These are phyloP conservation scores for Pestalotiopsis sp. DNA, from an alignment of 2,329 filamentous ascomycete genomes.

Conservation along the genomic window DNA sequence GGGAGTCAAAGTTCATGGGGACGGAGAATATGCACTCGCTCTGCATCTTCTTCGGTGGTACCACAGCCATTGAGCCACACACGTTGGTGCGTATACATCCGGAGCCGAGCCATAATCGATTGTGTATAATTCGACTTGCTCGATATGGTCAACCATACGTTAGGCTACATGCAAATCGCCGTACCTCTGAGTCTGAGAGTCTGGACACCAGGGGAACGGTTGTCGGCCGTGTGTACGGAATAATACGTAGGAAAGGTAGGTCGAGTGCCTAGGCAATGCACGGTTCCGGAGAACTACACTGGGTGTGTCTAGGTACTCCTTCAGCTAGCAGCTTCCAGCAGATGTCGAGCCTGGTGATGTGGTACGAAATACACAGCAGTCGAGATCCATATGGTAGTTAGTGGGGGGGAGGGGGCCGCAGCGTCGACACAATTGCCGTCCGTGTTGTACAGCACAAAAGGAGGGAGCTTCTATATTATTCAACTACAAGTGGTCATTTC, in stretches of 20 bases:
- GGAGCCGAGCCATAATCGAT: not conserved
- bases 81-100: not conserved
- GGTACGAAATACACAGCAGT: not conserved
- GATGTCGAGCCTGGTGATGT: no score
- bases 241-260: no score
- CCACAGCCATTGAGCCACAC: not conserved
- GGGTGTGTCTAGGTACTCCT: no score
- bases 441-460: not conserved
- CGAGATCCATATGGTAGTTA: not conserved
- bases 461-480: not conserved
- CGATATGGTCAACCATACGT: not conserved
- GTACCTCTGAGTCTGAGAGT: not conserved
- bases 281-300: no score
- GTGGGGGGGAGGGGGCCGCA: not conserved
- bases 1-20: not conserved
- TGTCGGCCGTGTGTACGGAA: not conserved
- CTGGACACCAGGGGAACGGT: not conserved
- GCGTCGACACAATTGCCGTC: not conserved
- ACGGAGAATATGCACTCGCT: not conserved
- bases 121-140: not conserved
- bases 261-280: no score
- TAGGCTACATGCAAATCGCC: not conserved
- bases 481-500: not conserved
- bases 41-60: not conserved
- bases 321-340: no score